Percentiles rank a stretch among this genome's conserved stretches.
phyloP scores from a whole-genome alignment of 257 asterid species.

The Nemophila menziesii region DNA sequence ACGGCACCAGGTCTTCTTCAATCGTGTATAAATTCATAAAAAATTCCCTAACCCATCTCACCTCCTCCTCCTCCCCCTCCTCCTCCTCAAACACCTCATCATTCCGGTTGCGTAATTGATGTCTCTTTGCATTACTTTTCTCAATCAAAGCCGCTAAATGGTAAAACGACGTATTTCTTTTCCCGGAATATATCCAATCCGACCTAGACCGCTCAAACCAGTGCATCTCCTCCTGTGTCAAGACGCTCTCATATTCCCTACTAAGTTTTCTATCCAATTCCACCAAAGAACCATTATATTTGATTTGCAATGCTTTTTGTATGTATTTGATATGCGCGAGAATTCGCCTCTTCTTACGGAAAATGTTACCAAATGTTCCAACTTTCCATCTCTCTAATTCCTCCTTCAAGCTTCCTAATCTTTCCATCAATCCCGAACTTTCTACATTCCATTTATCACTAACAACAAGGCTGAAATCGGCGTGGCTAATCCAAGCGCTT shows the following conservation, averaged over 20 bases:
- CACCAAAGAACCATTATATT: background rate
- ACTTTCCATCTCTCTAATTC: no score
- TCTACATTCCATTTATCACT: no score
- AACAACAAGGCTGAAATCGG: no score
- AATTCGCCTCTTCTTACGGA: background rate
- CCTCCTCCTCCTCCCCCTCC: background rate
- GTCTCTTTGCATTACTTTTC: background rate
- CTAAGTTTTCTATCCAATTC: background rate
- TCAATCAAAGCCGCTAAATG: background rate
- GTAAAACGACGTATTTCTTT: background rate
- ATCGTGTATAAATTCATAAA: no score
- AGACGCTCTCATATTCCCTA: background rate
- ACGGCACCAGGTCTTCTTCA: no score
- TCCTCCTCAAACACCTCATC: background rate
- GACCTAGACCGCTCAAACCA: background rate
- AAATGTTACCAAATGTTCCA: background rate
- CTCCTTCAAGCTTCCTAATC: no score
- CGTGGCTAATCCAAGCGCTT: no score
- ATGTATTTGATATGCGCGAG: background rate
- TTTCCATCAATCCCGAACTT: no score
- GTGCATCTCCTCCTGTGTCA: background rate
- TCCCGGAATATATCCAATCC: background rate
- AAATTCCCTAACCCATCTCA: no score
- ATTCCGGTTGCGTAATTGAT: background rate
- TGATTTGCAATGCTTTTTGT: background rate